These are phyloP conservation scores for Suhomyces kilbournensis DNA, from an alignment of 805 yeast species.

Conservation along the genomic window DNA sequence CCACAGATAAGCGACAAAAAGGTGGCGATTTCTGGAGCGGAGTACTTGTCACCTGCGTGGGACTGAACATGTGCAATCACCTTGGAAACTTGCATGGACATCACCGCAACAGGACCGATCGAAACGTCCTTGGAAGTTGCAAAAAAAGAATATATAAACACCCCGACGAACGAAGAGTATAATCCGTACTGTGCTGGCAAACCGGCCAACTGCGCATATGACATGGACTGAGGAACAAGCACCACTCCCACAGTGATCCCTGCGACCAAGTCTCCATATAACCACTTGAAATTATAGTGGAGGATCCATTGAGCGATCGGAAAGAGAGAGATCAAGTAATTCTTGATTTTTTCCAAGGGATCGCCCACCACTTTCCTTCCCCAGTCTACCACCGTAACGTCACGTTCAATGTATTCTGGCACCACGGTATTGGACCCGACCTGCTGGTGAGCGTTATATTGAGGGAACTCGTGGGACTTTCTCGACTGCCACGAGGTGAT, in stretches of 20 bases:
- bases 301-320: constrained; percentile 84
- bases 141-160: constrained; percentile 80
- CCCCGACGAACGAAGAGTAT: constrained; percentile 90
- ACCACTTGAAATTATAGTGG: constrained; percentile 79
- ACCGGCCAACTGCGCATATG: constrained; percentile 85
- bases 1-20: constrained; percentile 80
- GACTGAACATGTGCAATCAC: constrained; percentile 62
- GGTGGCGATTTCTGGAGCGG: constrained; percentile 77
- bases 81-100: constrained; percentile 82
- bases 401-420: constrained; percentile 36
- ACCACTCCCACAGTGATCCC: constrained; percentile 94
- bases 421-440: constrained; percentile 15
- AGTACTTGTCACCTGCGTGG: constrained; percentile 39
- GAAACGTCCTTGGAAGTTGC: constrained; percentile 96
- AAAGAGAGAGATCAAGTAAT: constrained; percentile 63
- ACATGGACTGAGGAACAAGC: constrained; percentile 93
- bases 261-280: constrained; percentile 78
- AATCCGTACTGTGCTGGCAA: constrained; percentile 81
- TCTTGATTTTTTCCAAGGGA: constrained; percentile 38
- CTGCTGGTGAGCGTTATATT: constrained; percentile 4
- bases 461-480: constrained; percentile 15
- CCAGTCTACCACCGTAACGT: constrained; percentile 34
- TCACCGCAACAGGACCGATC: constrained; percentile 96
- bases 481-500: constrained; percentile 7
- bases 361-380: constrained; percentile 23